Percentiles rank a stretch among this genome's conserved stretches.
These are phyloP conservation scores for Entelexis sorbosivorans DNA, from an alignment of 1,139 yeast species.

Conservation along the genomic window DNA sequence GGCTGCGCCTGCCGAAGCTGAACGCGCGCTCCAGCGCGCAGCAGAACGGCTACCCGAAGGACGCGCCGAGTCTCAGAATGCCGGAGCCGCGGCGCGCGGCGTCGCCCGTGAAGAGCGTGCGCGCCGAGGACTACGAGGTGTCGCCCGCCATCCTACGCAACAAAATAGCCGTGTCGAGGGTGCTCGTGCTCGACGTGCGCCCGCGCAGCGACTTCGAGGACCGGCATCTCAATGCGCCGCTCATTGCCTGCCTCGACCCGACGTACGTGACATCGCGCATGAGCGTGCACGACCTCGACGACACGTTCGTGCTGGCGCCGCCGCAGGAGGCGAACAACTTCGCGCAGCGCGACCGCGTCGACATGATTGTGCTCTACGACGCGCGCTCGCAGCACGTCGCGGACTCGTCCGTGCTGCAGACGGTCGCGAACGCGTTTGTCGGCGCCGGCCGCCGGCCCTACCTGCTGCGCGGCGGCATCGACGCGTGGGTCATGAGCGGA, in stretches of 20 bases:
- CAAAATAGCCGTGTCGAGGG: conserved; percentile 15
- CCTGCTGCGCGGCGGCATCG: conserved; percentile 45
- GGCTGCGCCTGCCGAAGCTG: background rate
- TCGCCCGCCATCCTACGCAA: conserved; percentile 16
- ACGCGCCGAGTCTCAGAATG: background rate
- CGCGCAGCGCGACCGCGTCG: conserved; percentile 43
- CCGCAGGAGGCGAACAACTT: conserved; percentile 44
- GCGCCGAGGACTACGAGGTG: conserved; percentile 11
- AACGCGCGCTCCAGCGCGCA: background rate
- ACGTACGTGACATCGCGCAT: conserved; percentile 38
- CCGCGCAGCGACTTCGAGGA: conserved; percentile 45
- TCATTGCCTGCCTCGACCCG: conserved; percentile 65
- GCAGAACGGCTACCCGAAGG: conserved; percentile 1
- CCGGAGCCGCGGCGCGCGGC: conserved; percentile 9
- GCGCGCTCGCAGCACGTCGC: conserved; percentile 23
- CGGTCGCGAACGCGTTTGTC: conserved; percentile 31
- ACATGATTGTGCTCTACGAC: conserved; percentile 55
- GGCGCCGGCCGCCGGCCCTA: conserved; percentile 40
- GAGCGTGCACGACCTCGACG: conserved; percentile 52
- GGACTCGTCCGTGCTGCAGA: conserved; percentile 26
- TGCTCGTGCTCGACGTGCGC: conserved; percentile 57
- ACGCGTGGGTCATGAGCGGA: conserved; percentile 34
- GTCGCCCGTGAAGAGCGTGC: conserved; percentile 1
- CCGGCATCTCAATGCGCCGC: conserved; percentile 47
- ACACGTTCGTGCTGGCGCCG: conserved; percentile 45